Evolutionary conservation across 2,329 filamentous ascomycete species (phyloP).

Genomic region (Trichoderma gracile): DNA sequence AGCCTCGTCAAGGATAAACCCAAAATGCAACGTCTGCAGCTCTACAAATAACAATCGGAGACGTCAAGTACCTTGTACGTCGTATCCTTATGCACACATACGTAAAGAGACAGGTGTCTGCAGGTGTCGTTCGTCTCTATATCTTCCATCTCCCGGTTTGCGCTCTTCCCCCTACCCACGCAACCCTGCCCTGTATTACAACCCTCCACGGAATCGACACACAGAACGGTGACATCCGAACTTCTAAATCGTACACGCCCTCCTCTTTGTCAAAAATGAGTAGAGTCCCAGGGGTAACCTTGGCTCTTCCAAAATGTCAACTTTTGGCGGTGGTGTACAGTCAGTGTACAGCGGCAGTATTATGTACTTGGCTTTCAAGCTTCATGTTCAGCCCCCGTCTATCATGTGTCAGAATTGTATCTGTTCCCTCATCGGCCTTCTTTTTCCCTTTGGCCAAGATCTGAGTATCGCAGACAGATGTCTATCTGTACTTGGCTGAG

Average conservation of each 20-base stretch:
- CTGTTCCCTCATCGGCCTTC: neutral
- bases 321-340: neutral
- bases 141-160: no score
- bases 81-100: no score
- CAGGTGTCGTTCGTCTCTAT: no score
- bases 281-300: constrained; percentile 5
- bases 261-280: neutral
- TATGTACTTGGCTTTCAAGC: neutral
- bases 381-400: neutral
- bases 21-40: no score
- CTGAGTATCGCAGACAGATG: neutral
- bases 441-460: neutral
- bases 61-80: no score
- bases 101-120: no score
- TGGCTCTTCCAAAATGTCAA: neutral
- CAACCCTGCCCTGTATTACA: neutral
- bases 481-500: neutral
- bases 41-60: no score
- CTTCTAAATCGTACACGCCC: neutral
- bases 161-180: no score
- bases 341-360: neutral
- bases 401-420: constrained; percentile 12
- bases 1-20: no score
- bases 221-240: neutral
- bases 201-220: neutral